Evolutionary conservation across 2,329 filamentous ascomycete genomes (phyloP).

Genomic region (Ramichloridium luteum): DNA sequence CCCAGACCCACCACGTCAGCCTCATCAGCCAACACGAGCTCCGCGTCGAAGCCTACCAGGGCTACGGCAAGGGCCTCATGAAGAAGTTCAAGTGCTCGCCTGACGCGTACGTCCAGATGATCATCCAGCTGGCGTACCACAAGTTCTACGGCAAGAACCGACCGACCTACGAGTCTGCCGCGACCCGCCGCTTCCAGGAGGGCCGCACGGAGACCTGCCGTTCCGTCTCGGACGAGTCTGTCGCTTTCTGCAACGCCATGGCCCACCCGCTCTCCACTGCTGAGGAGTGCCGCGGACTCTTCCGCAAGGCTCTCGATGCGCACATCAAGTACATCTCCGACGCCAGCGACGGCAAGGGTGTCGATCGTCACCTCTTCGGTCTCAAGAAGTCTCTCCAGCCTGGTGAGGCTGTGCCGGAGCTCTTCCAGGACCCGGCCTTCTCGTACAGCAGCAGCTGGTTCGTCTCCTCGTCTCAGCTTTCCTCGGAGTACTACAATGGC

Average conservation of each 20-base stretch:
- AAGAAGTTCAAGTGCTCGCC: constrained; percentile 99
- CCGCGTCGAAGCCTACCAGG: constrained; percentile 88
- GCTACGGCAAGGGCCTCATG: constrained; percentile 94
- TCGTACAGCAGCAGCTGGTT: constrained; percentile 79
- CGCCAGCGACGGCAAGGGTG: constrained; percentile 82
- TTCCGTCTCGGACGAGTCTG: constrained; percentile 77
- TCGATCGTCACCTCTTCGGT: constrained; percentile 94
- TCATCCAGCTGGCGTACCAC: constrained; percentile 95
- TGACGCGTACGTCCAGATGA: constrained; percentile 95
- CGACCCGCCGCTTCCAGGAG: constrained; percentile 88
- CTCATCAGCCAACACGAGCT: constrained; percentile 84
- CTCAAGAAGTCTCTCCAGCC: constrained; percentile 79
- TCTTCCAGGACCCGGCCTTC: constrained; percentile 82
- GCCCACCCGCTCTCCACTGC: constrained; percentile 52
- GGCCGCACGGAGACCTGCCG: constrained; percentile 95
- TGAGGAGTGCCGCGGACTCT: constrained; percentile 56
- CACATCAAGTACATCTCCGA: constrained; percentile 86
- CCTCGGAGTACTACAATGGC: constrained; percentile 95
- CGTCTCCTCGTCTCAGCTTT: constrained; percentile 78
- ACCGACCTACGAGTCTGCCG: constrained; percentile 93
- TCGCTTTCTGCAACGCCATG: constrained; percentile 83
- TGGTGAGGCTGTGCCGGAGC: constrained; percentile 65
- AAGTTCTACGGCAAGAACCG: constrained; percentile 99
- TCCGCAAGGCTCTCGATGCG: constrained; percentile 67
- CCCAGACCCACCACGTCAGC: constrained; percentile 63